Conservation (phyloP, 139 green algal genomes). For the Chlorella sp. region DNA sequence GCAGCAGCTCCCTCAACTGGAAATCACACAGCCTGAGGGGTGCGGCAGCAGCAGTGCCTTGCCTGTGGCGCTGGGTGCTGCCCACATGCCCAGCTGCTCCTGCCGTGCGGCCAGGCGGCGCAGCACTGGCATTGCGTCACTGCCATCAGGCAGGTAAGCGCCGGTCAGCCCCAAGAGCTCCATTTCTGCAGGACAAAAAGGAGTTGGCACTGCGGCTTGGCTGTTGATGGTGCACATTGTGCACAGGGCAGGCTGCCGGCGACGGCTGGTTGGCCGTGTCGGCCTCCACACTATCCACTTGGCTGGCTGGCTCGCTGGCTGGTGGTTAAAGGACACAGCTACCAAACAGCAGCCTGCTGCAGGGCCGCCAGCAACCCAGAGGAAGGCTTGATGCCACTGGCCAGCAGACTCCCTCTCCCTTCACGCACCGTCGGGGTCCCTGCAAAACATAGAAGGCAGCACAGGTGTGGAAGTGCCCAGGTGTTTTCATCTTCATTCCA, state of each 20-base stretch:
- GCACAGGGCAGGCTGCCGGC: no score
- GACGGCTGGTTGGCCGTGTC: no score
- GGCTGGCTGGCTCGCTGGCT: no score
- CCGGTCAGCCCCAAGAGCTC: slow-evolving; percentile 5
- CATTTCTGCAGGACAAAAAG: background rate
- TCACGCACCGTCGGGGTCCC: background rate
- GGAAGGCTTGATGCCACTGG: background rate
- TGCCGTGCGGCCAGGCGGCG: background rate
- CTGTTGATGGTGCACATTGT: no score
- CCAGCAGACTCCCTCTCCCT: background rate
- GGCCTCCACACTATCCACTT: no score
- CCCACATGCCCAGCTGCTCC: slow-evolving; percentile 18
- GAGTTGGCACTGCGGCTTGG: no score
- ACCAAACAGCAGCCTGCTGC: background rate
- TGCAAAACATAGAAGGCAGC: background rate
- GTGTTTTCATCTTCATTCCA: no score
- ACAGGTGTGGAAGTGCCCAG: background rate
- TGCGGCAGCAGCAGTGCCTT: background rate
- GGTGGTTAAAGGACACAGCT: background rate
- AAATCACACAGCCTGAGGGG: no score
- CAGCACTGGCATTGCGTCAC: background rate
- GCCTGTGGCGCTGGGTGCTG: background rate
- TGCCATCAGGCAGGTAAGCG: background rate
- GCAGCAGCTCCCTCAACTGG: no score
- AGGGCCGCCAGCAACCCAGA: background rate